Conservation (phyloP, 2,329 filamentous ascomycete species). For the Ophiostoma sp. region DNA sequence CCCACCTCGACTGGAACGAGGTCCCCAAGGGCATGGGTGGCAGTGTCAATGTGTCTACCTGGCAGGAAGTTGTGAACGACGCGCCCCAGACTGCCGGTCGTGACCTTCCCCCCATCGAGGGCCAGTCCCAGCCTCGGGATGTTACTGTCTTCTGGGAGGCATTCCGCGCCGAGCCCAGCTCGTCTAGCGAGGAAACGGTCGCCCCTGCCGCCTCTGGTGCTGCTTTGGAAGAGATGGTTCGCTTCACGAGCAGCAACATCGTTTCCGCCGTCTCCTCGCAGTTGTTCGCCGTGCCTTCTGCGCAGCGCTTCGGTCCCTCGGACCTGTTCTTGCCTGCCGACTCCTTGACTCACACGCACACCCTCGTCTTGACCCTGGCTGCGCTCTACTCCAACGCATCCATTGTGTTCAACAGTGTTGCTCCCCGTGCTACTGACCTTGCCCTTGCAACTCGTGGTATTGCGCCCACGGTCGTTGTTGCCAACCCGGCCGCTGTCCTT, state of each 20-base stretch:
- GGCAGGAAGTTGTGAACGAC: slow-evolving; percentile 82
- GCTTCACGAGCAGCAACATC: slow-evolving; percentile 79
- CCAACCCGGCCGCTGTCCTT: slow-evolving; percentile 66
- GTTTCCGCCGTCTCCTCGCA: slow-evolving; percentile 78
- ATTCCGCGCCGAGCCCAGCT: slow-evolving; percentile 28
- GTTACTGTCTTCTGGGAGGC: slow-evolving; percentile 62
- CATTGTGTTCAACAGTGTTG: slow-evolving; percentile 82
- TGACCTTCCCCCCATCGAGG: slow-evolving; percentile 60
- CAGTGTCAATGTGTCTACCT: slow-evolving; percentile 76
- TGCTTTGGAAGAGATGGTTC: slow-evolving; percentile 62
- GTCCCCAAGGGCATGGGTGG: slow-evolving; percentile 71
- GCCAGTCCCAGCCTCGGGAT: slow-evolving; percentile 48
- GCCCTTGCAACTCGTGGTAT: slow-evolving; percentile 66
- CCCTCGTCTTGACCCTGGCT: slow-evolving; percentile 71
- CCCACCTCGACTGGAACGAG: slow-evolving; percentile 93
- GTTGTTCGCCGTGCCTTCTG: slow-evolving; percentile 66
- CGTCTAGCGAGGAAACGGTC: background rate
- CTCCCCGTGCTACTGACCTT: slow-evolving; percentile 66
- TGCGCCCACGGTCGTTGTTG: slow-evolving; percentile 75
- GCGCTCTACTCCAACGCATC: slow-evolving; percentile 82
- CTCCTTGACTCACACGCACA: slow-evolving; percentile 71
- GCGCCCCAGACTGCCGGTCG: slow-evolving; percentile 50
- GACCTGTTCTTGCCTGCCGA: slow-evolving; percentile 85
- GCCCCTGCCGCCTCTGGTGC: slow-evolving; percentile 26
- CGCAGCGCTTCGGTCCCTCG: slow-evolving; percentile 64